Base-by-base conservation (phyloP, 169 alveolate genomes). In the Babesia bigemina region DNA sequence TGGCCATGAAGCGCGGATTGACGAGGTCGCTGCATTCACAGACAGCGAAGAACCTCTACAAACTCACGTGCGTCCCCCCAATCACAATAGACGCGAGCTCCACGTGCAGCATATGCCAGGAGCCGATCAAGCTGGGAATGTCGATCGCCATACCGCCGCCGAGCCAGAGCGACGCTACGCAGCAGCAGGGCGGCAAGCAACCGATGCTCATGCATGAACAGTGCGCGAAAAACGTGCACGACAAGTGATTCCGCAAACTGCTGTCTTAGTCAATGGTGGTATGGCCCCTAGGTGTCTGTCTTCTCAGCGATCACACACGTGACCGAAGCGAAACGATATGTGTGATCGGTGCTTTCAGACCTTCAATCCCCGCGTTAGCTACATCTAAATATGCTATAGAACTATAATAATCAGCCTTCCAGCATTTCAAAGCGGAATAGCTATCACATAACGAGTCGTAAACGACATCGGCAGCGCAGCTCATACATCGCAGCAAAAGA, bases 101-200 rank as follows among this genome's bases (percentile, higher is more conserved):
- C 33, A 58, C 48, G 24, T 79, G 87, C 50, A 52, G 56, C 45
- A 63, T 70, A 4, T 79, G 87, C 48, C 79, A 60, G 61, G 87
- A 71, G 33, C 87, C 87, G 9, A 79, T 79, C 9, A 79, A 71
- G 62, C 50, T 79, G 9, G 87, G 87, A n/a, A 79, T 70, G 81
- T 55, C 81, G 21, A 79, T 79, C 66, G 87, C 84, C 11, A 70
- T 79, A 4, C 71, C 78, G 63, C 70, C 74, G 16, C 86, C 78
- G 13, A 70, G 22, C 45, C 79, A 69, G 55, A 47, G 28, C 29
- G 86, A 77, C 29, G 44, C 39, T 12, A 19, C 57, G 48, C 72
- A 52, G 39, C 61, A 26, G 24, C 76, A 39, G 57, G 48, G 21
- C 11, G 19, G 66, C n/a, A 33, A 39, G 48, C 63, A 78, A 50